Evolutionary conservation across 441 rosid species (phyloP), one percentile per base, ranked within the genome.

Genomic region (Syzygium malaccense): DNA sequence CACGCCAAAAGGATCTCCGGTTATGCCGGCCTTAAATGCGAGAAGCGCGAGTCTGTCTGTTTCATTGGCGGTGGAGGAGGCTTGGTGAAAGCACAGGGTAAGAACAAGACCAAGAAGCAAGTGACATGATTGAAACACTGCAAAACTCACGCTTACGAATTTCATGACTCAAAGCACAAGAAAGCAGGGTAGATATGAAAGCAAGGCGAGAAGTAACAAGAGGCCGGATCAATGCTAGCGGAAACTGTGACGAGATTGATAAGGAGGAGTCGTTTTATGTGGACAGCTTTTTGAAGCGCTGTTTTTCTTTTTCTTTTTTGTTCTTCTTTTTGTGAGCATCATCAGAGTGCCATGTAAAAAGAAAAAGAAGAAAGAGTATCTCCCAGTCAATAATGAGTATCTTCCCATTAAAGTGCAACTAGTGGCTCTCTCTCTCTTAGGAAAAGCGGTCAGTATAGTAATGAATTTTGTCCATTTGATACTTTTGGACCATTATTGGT

Each of bases 21-120:
- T 57, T n/a, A 86, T 86, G 45, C 45, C 45, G 48, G 68, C 88
- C 51, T 86, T 88, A 55, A 88, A 28, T 54, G 28, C 88, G 13
- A 88, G 75, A 12, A 88, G 79, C 20, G 88, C 85, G 14, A 55
- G 57, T 57, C 68, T 56, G 18, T 89, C 90, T 23, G 90, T 89
- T 32, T 86, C 88, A 66, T 89, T 89, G 33, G 20, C 6, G 41
- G 60, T 9, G 28, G 28, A 23, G 60, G 13, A 23, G 28, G 25
- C 28, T 56, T 56, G 60, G 26, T 23, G 4, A 20, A 56, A 56
- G 60, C 60, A 56, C 28, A 56, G 12, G 1, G 28, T 26, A 23
- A 56, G 60, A 56, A 23, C 28, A 56, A 56, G 9, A 56, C 60
- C 60, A 26, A 58, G 64, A 58, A 58, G 15, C 30, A 58, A 25